These are phyloP conservation scores for Alternaria arborescens DNA, from an alignment of 2,329 filamentous ascomycete genomes.

Conservation along the genomic window DNA sequence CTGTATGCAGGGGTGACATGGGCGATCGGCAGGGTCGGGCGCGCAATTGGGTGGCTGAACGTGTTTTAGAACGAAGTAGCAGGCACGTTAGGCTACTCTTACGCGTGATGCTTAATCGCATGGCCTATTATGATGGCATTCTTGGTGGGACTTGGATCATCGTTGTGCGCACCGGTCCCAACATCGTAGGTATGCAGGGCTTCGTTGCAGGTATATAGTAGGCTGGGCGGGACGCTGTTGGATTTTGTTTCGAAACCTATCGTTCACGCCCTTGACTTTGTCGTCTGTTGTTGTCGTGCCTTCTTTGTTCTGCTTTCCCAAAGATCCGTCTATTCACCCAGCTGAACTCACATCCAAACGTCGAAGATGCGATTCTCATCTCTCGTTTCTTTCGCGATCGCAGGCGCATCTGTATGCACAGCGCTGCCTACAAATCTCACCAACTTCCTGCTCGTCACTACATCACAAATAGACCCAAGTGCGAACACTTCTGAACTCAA, in stretches of 20 bases:
- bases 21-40: constrained; percentile 21
- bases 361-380: constrained; percentile 26
- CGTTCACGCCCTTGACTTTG: neutral
- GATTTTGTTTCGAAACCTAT: neutral
- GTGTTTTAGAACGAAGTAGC: neutral
- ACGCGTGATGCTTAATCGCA: neutral
- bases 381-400: constrained; percentile 11
- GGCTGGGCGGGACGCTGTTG: neutral
- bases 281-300: neutral
- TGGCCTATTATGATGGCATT: neutral
- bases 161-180: neutral
- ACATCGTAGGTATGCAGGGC: neutral
- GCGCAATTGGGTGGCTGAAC: constrained; percentile 22
- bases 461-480: constrained; percentile 35
- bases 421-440: constrained; percentile 27
- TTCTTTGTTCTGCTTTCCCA: neutral
- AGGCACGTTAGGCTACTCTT: neutral
- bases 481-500: constrained; percentile 44
- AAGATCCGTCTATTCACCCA: neutral
- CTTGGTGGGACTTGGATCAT: neutral
- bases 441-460: constrained; percentile 54
- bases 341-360: neutral
- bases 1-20: constrained; percentile 13
- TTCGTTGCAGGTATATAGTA: neutral
- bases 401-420: constrained; percentile 10